phyloP scores from a whole-genome alignment of 352 stramenopile species.

The Phytophthora colocasiae region DNA sequence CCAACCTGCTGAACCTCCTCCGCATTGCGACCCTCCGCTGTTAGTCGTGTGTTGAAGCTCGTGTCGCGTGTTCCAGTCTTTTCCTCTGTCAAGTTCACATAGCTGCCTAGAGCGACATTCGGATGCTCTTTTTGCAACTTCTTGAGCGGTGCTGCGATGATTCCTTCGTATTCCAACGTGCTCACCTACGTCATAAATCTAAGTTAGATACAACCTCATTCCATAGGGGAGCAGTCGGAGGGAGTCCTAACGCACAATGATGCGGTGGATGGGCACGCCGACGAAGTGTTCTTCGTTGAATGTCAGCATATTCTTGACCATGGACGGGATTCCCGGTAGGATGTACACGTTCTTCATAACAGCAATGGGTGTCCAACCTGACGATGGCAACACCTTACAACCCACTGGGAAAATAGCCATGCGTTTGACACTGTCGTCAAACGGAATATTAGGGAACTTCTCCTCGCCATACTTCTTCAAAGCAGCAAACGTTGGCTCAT shows the following conservation, averaged over 20 bases:
- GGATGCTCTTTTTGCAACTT: conserved; percentile 69
- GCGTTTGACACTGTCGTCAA: conserved; percentile 80
- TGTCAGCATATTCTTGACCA: conserved; percentile 82
- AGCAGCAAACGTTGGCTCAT: conserved; percentile 67
- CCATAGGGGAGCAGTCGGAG: background rate
- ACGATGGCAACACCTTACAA: conserved; percentile 60
- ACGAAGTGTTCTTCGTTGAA: conserved; percentile 80
- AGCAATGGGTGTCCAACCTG: conserved; percentile 72
- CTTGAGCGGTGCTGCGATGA: conserved; percentile 61
- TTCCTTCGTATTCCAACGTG: conserved; percentile 68
- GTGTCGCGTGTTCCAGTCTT: conserved; percentile 56
- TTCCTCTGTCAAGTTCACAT: conserved; percentile 75
- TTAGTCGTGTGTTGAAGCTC: conserved; percentile 72
- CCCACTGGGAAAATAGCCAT: conserved; percentile 59
- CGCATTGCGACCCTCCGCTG: conserved; percentile 54
- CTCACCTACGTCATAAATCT: conserved; percentile 55
- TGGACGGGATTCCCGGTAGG: conserved; percentile 74
- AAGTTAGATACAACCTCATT: background rate
- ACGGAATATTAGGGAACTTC: conserved; percentile 53
- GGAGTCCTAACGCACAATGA: conserved; percentile 54
- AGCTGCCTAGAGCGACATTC: conserved; percentile 76
- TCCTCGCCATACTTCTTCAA: conserved; percentile 63
- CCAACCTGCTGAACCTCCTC: conserved; percentile 62
- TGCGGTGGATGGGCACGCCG: conserved; percentile 74
- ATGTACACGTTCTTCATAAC: conserved; percentile 85